Evolutionary conservation across 768 basidiomycete species (phyloP).

Genomic region (Russula sp.): DNA sequence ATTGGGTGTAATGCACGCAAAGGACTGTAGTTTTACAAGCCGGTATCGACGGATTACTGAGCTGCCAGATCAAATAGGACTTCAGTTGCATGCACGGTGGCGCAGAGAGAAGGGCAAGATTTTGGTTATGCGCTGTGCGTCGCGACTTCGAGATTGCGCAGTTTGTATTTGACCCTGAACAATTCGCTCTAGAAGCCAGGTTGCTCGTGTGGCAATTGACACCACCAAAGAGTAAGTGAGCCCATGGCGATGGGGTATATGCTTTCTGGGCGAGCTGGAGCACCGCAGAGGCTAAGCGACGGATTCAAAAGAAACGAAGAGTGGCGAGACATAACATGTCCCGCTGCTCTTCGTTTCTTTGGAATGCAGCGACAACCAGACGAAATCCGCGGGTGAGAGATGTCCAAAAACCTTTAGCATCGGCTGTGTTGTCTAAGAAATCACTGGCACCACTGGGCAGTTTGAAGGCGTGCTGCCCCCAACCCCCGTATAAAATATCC

Average conservation of each 20-base stretch:
- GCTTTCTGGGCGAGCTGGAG: slow-evolving; percentile 13
- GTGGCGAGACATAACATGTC: slow-evolving; percentile 11
- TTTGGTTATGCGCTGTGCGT: slow-evolving; percentile 14
- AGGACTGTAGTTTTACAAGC: neutral
- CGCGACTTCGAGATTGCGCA: slow-evolving; percentile 5
- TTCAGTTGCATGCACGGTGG: slow-evolving; percentile 17
- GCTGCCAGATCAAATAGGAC: neutral
- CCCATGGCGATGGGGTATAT: slow-evolving; percentile 14
- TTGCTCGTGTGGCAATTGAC: slow-evolving; percentile 13
- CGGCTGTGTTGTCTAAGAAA: neutral
- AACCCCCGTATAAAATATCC: slow-evolving; percentile 30
- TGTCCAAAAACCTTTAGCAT: slow-evolving; percentile 28
- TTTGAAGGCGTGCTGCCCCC: neutral
- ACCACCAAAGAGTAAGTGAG: slow-evolving; percentile 14
- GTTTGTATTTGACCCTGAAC: neutral
- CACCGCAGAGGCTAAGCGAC: neutral
- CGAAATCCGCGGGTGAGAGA: slow-evolving; percentile 31
- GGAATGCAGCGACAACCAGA: slow-evolving; percentile 18
- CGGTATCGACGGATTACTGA: slow-evolving; percentile 4
- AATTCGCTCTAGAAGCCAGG: neutral
- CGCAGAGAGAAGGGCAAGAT: slow-evolving; percentile 12
- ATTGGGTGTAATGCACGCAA: neutral
- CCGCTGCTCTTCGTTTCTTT: no score
- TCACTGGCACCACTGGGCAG: neutral
- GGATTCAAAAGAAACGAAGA: slow-evolving; percentile 29